Evolutionary conservation across 2,329 filamentous ascomycete species (phyloP).

Genomic region (Botrytis squamosa): DNA sequence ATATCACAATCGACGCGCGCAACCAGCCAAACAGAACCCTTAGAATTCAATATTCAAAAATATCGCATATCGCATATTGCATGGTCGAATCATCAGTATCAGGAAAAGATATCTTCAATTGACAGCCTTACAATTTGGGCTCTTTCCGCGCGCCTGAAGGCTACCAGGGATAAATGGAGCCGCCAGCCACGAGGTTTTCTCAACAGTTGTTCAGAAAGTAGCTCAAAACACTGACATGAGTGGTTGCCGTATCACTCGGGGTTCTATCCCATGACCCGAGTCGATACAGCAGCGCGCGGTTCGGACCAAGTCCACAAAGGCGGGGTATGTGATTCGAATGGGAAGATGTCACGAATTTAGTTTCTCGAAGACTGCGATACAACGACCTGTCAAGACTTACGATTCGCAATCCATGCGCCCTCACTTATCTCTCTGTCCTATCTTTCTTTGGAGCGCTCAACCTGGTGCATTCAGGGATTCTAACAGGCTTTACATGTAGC

Average conservation of each 20-base stretch:
- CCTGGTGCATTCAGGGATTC: not conserved
- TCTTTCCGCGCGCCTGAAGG: conserved; percentile 33
- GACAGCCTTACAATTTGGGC: conserved; percentile 21
- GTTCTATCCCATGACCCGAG: conserved; percentile 4
- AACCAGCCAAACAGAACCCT: not conserved
- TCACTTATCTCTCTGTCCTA: no score
- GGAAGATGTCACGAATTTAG: conserved; percentile 4
- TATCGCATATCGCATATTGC: not conserved
- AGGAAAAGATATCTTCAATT: conserved; percentile 18
- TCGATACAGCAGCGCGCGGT: conserved; percentile 19
- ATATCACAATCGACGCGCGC: conserved; percentile 13
- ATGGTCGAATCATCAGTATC: conserved; percentile 12
- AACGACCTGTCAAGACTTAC: not conserved
- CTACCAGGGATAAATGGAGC: conserved; percentile 23
- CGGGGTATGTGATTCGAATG: conserved; percentile 2
- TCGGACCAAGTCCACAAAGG: not conserved
- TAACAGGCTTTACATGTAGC: not conserved
- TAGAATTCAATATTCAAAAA: not conserved
- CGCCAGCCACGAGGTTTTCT: conserved; percentile 30
- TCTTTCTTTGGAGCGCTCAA: not conserved
- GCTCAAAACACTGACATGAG: conserved; percentile 31
- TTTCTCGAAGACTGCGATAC: conserved; percentile 19
- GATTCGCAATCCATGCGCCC: not conserved
- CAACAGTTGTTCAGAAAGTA: conserved; percentile 30
- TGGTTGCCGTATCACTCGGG: conserved; percentile 28